Conservation (phyloP, 192 early-diverging fungal genomes). For the Linnemannia exigua region DNA sequence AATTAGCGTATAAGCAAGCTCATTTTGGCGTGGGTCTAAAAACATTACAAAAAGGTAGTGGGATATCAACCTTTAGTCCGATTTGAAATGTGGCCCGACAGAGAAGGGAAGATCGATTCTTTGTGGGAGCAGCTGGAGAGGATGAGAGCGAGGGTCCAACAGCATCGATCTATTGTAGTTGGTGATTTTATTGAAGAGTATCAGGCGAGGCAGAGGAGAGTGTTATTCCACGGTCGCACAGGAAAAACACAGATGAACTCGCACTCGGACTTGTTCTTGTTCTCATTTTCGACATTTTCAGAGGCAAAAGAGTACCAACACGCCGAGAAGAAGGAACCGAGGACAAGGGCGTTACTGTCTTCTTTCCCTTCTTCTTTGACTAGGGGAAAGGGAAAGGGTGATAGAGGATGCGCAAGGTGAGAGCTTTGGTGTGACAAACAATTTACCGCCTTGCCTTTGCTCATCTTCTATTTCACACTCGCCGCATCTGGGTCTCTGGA, state of each 20-base stretch:
- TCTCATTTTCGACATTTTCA: background rate
- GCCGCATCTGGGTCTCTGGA: background rate
- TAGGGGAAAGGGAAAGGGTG: background rate
- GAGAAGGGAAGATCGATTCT: background rate
- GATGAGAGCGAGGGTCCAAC: too few species aligned
- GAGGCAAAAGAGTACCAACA: background rate
- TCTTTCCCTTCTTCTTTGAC: background rate
- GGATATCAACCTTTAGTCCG: background rate
- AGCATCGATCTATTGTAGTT: background rate
- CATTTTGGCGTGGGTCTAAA: too few species aligned
- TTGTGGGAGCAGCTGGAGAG: background rate
- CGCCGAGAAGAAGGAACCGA: background rate
- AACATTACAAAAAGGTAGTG: background rate
- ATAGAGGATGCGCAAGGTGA: background rate
- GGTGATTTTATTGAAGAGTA: background rate
- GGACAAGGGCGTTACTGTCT: background rate
- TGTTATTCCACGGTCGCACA: background rate
- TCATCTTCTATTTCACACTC: background rate
- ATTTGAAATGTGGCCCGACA: background rate
- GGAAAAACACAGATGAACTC: background rate
- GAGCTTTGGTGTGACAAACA: constrained; percentile 4
- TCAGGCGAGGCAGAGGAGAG: background rate
- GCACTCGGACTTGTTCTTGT: background rate
- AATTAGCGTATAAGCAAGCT: too few species aligned
- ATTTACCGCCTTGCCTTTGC: background rate